These are phyloP conservation scores for Chenopodium album DNA, from an alignment of 148 eudicot species.

Conservation along the genomic window DNA sequence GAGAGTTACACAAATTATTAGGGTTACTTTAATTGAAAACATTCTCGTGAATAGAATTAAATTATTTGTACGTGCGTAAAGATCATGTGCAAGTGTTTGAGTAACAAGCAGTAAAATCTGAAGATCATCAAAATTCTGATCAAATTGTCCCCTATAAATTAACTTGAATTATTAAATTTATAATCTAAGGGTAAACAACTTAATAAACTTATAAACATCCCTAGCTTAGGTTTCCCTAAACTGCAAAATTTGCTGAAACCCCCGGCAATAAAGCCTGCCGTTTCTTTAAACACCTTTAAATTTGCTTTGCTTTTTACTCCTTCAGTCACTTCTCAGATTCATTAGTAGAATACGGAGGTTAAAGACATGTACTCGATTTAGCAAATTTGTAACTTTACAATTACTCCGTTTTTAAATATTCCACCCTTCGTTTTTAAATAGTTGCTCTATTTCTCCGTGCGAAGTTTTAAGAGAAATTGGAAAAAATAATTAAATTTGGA, in stretches of 20 bases:
- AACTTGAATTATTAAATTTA: neutral
- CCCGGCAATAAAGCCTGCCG: neutral
- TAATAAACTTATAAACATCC: constrained; percentile 10
- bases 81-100: neutral
- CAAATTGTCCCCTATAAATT: neutral
- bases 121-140: neutral
- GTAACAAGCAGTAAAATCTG: neutral
- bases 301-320: neutral
- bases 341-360: neutral
- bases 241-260: constrained; percentile 10
- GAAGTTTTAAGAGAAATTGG: too few relatives aligned
- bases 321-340: neutral
- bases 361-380: neutral
- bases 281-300: neutral
- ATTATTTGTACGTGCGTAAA: neutral
- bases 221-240: constrained; percentile 7
- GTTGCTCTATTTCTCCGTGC: too few relatives aligned
- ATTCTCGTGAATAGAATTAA: neutral
- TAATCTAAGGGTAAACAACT: neutral
- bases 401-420: too few relatives aligned
- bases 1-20: neutral
- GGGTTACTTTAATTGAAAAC: neutral
- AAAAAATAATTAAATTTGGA: too few relatives aligned
- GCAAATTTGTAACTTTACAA: too few relatives aligned
- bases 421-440: too few relatives aligned